A percentile compares a stretch with the other conserved stretches of the same genome.
phyloP scores from a whole-genome alignment of 23 red algal species.

The Gracilaria domingensis region DNA sequence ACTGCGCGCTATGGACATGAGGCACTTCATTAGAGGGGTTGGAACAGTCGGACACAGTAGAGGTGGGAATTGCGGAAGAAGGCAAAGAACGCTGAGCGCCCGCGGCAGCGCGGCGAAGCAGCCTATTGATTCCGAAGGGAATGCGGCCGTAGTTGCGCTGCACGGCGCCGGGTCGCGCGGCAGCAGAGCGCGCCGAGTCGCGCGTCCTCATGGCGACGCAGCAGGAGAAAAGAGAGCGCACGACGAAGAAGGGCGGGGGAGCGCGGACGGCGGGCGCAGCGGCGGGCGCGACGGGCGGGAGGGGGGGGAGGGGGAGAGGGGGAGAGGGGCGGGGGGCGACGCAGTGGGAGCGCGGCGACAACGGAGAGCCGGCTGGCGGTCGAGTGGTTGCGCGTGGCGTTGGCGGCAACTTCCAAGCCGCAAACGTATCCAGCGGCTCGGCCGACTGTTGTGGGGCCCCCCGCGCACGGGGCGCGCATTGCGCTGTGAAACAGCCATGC shows the following conservation, averaged over 20 bases:
- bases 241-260: neutral
- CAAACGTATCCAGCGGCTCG: too few relatives aligned
- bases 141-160: neutral
- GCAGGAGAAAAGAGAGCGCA: neutral
- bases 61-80: neutral
- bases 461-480: neutral
- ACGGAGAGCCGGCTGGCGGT: neutral
- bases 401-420: too few relatives aligned
- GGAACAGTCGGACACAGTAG: neutral
- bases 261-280: neutral
- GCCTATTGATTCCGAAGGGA: neutral
- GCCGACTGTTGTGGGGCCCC: too few relatives aligned
- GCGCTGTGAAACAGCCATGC: conserved; percentile 18
- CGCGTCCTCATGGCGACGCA: conserved; percentile 29
- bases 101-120: conserved; percentile 18
- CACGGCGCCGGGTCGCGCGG: neutral
- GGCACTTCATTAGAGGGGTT: neutral
- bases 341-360: neutral
- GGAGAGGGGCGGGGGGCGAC: neutral
- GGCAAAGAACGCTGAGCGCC: neutral
- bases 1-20: neutral
- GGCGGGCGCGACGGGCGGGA: neutral
- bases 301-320: neutral
- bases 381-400: too few relatives aligned
- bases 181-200: conserved; percentile 16